Conservation (phyloP, 129 eudicot genomes). For the Artemisia argyi region DNA sequence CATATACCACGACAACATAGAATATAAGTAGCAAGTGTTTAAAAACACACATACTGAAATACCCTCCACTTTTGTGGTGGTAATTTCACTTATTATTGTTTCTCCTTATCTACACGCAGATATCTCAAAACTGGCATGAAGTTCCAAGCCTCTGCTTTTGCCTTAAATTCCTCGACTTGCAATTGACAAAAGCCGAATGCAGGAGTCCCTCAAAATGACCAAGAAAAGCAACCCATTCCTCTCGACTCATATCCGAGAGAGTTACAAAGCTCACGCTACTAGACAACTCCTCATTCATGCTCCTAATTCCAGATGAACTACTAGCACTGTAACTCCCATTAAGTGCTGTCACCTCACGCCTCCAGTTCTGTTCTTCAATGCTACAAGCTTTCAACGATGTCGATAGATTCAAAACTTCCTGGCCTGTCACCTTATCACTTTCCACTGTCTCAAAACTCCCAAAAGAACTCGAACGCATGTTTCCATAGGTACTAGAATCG, state of each 20-base stretch:
- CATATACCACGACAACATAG: not conserved
- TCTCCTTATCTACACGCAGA: not conserved
- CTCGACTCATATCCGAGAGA: constrained; percentile 36
- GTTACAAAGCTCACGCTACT: constrained; percentile 27
- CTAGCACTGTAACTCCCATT: constrained; percentile 15
- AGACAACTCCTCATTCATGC: constrained; percentile 23
- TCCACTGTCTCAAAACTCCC: constrained; percentile 23
- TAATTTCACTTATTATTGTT: constrained; percentile 8
- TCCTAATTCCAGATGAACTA: constrained; percentile 19
- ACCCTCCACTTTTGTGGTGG: not conserved
- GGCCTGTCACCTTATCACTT: constrained; percentile 7
- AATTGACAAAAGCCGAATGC: constrained; percentile 14
- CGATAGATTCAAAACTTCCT: constrained; percentile 9
- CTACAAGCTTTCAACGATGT: not conserved
- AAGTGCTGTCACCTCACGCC: not conserved
- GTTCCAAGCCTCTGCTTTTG: constrained; percentile 43
- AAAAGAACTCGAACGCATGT: constrained; percentile 9
- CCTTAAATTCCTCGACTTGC: constrained; percentile 24
- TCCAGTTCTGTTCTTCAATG: not conserved
- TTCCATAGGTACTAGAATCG: constrained; percentile 12
- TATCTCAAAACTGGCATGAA: constrained; percentile 43
- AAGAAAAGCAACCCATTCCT: constrained; percentile 37
- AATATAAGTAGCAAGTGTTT: constrained; percentile 2
- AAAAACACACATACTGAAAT: not conserved
- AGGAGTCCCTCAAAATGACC: constrained; percentile 40